phyloP scores from a whole-genome alignment of 106 monocot genomes.

The Posidonia australis region DNA sequence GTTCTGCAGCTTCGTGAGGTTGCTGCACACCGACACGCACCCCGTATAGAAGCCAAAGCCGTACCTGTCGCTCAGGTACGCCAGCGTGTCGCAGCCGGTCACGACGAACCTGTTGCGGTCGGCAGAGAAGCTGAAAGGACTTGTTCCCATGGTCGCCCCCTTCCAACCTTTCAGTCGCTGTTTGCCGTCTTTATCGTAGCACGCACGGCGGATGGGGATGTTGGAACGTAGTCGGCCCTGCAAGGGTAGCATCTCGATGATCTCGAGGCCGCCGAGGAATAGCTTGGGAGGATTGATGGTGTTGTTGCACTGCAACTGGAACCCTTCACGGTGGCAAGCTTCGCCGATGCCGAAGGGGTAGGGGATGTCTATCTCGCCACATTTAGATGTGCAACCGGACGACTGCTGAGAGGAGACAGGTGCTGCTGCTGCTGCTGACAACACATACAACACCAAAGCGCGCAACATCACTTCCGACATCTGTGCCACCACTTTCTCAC shows the following conservation, averaged over 20 bases:
- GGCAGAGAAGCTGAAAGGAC: not conserved
- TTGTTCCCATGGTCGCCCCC: accelerated
- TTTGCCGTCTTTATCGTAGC: not conserved
- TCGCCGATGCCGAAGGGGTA: constrained; percentile 3
- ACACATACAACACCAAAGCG: no score
- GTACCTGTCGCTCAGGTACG: not conserved
- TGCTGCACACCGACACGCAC: no score
- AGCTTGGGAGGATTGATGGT: not conserved
- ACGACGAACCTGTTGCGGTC: no score
- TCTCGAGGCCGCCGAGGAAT: not conserved
- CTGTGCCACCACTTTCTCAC: no score
- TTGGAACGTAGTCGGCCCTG: not conserved
- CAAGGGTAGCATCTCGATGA: not conserved
- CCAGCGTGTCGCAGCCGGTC: not conserved
- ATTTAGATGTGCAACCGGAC: no score
- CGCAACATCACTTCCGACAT: no score
- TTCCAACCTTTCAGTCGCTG: not conserved
- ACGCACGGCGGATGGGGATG: not conserved
- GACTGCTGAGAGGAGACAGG: no score
- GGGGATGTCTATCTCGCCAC: no score
- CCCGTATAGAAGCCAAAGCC: not conserved
- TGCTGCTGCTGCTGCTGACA: no score
- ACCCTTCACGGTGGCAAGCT: not conserved
- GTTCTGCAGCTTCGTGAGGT: no score
- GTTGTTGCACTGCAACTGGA: not conserved